These are phyloP conservation scores for Wickerhamiella galacta DNA, from an alignment of 805 yeast genomes.

Conservation along the genomic window DNA sequence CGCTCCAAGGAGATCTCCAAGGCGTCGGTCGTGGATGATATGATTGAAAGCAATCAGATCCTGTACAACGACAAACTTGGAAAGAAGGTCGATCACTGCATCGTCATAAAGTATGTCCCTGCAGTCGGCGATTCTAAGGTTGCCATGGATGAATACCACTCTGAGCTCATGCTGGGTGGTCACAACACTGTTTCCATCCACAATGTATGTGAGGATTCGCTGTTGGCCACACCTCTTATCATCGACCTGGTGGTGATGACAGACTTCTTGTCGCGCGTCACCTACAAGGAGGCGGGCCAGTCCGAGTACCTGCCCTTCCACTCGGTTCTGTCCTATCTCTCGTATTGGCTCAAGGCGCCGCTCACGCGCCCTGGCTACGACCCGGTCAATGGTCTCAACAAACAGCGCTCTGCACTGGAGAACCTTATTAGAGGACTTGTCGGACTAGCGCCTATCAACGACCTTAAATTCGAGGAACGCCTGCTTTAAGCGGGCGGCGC, in stretches of 20 bases:
- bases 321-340: constrained; percentile 69
- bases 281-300: constrained; percentile 44
- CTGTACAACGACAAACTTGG: constrained; percentile 71
- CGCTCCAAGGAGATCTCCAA: constrained; percentile 90
- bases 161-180: constrained; percentile 94
- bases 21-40: constrained; percentile 84
- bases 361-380: constrained; percentile 79
- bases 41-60: constrained; percentile 72
- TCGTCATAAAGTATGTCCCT: constrained; percentile 82
- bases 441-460: constrained; percentile 81
- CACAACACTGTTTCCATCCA: constrained; percentile 88
- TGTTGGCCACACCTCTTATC: constrained; percentile 86
- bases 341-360: constrained; percentile 96
- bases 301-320: constrained; percentile 49
- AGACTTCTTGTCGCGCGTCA: constrained; percentile 76
- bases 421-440: constrained; percentile 77
- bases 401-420: constrained; percentile 85
- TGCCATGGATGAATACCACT: constrained; percentile 96
- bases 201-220: constrained; percentile 91
- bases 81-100: constrained; percentile 74
- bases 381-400: constrained; percentile 84
- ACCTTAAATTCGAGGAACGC: constrained; percentile 89
- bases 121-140: constrained; percentile 95
- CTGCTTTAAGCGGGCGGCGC: constrained; percentile 18
- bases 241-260: constrained; percentile 80